Percentiles rank a stretch among this genome's conserved stretches.
phyloP scores from a whole-genome alignment of 192 early-diverging fungal genomes.

The Entrophospora sp. region DNA sequence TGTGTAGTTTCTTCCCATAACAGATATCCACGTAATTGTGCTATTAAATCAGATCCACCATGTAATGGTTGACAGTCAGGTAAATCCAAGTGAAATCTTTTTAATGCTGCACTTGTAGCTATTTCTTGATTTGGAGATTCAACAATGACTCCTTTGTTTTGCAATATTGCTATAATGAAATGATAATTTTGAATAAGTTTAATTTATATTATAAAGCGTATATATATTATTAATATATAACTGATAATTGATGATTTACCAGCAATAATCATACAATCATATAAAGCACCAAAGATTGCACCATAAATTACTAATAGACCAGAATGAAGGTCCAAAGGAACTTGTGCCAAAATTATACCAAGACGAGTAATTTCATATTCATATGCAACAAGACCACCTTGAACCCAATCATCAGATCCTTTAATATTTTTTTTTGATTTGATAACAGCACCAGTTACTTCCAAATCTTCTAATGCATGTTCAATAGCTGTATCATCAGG shows the following conservation, averaged over 20 bases:
- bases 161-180: constrained; percentile 21
- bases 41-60: constrained; percentile 25
- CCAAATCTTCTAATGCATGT: constrained; percentile 22
- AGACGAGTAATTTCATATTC: constrained; percentile 23
- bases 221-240: background rate
- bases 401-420: background rate
- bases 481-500: constrained; percentile 19
- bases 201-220: background rate
- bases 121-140: constrained; percentile 18
- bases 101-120: constrained; percentile 18
- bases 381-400: background rate
- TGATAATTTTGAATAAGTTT: background rate
- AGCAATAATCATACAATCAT: constrained; percentile 21
- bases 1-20: constrained; percentile 25
- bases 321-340: constrained; percentile 22
- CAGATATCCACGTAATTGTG: constrained; percentile 24
- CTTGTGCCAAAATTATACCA: constrained; percentile 20
- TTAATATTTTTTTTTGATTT: background rate
- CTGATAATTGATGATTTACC: constrained; percentile 11
- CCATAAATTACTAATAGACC: constrained; percentile 24
- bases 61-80: constrained; percentile 7
- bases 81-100: constrained; percentile 16
- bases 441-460: constrained; percentile 19
- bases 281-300: constrained; percentile 16
- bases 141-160: constrained; percentile 23